These are phyloP conservation scores for Hebeloma cylindrosporum DNA, from an alignment of 768 basidiomycete genomes.

Conservation along the genomic window DNA sequence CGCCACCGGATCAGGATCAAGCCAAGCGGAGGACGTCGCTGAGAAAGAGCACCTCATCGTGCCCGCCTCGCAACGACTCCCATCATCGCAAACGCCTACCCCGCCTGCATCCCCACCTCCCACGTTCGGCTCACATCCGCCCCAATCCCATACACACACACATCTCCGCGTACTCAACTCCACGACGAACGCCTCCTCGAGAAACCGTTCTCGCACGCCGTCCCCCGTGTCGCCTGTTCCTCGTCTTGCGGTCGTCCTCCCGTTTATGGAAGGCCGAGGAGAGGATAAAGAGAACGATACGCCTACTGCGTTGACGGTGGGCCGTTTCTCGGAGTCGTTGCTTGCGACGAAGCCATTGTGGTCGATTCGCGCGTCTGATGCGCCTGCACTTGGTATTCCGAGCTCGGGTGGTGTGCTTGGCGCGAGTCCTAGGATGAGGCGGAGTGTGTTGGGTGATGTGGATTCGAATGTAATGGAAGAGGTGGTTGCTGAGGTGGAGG, in stretches of 20 bases:
- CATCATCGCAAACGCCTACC: slow-evolving; percentile 41
- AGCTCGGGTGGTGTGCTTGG: not conserved
- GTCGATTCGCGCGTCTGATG: slow-evolving; percentile 44
- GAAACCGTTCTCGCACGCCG: not conserved
- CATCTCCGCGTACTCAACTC: not conserved
- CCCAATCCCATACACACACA: not conserved
- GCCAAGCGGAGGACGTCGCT: not conserved
- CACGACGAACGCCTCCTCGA: slow-evolving; percentile 3
- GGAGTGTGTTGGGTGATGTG: slow-evolving; percentile 3
- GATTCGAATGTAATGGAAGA: slow-evolving; percentile 1
- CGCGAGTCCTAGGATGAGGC: not conserved
- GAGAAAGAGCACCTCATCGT: not conserved
- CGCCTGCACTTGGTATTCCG: slow-evolving; percentile 39
- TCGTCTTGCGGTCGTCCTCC: not conserved
- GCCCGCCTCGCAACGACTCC: not conserved
- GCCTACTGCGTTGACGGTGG: slow-evolving; percentile 3
- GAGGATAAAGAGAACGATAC: slow-evolving; percentile 17
- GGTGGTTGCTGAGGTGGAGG: not conserved
- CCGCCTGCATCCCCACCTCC: slow-evolving; percentile 45
- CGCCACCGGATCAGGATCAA: too few relatives aligned
- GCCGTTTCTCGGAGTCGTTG: too few relatives aligned
- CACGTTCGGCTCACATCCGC: not conserved
- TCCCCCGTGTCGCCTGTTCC: not conserved
- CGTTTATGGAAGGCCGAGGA: not conserved
- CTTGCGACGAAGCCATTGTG: slow-evolving; percentile 29